Conservation (phyloP, 1,139 yeast species). For the Yamadazyma pseudoaaseri region DNA sequence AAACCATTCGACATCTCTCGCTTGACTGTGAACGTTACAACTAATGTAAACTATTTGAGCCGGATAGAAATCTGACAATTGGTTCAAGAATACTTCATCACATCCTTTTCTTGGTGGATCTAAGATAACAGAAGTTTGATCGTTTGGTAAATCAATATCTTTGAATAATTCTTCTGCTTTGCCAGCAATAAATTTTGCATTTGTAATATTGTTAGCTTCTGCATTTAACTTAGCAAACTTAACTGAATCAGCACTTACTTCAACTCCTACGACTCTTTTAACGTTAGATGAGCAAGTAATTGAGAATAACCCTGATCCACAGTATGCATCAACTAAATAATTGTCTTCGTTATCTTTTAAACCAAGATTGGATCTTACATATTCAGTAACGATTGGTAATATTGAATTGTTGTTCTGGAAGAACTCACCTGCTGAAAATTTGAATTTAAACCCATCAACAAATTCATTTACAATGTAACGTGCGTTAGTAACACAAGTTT, state of each 20-base stretch:
- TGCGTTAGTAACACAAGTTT: slow-evolving; percentile 64
- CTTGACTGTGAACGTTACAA: slow-evolving; percentile 97
- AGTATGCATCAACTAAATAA: slow-evolving; percentile 91
- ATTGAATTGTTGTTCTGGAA: slow-evolving; percentile 95
- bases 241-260: slow-evolving; percentile 88
- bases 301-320: slow-evolving; percentile 94
- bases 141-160: slow-evolving; percentile 66
- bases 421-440: slow-evolving; percentile 91
- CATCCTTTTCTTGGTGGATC: slow-evolving; percentile 99
- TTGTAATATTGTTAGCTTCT: slow-evolving; percentile 63
- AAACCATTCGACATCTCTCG: slow-evolving; percentile 87
- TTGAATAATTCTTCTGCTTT: slow-evolving; percentile 89
- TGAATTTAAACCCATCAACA: slow-evolving; percentile 71
- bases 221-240: slow-evolving; percentile 86
- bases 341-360: slow-evolving; percentile 35
- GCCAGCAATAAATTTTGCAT: slow-evolving; percentile 85
- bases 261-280: slow-evolving; percentile 86
- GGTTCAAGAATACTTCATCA: slow-evolving; percentile 82
- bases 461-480: slow-evolving; percentile 80
- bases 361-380: slow-evolving; percentile 63
- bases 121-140: slow-evolving; percentile 80
- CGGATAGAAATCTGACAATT: slow-evolving; percentile 79
- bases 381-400: slow-evolving; percentile 74
- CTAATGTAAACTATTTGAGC: slow-evolving; percentile 87
- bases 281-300: slow-evolving; percentile 82